Evolutionary conservation across 2,329 filamentous ascomycete species (phyloP), one percentile per base, ranked within the genome.

Genomic region (Boeremia lycopersici): DNA sequence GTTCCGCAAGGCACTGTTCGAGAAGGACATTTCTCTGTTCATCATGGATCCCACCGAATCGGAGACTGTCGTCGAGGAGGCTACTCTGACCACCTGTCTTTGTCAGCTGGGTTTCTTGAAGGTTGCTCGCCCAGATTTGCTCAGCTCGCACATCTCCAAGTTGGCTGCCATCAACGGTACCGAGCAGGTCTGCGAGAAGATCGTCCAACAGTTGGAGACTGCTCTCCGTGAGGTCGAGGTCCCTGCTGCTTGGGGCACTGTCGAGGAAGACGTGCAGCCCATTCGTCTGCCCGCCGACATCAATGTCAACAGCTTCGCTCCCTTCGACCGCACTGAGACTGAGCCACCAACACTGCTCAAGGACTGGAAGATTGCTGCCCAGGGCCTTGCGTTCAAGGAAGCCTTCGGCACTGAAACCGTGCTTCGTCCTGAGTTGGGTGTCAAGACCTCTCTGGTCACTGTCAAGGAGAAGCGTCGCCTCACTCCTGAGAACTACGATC

Each of bases 381-480:
- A 96, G 81, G 90, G 88, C 42, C 82, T 99, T 53, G 85, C 85
- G 4, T 99, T 99, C 84, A 96, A 96, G 81, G 95, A 99, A 77
- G 93, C 91, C 0, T 98, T 92, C 71, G 87, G 85, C 59, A 93
- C 91, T 23, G 80, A 85, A 69, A 81, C 81, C 60, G 79, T 80
- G 48, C 86, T 99, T 35, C 90, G 95, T 48, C 95, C 95, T 10
- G 95, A 99, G 69, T 81, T 96, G 49, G 79, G 89, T 9, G 86
- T 91, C 70, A 92, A 93, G 84, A 98, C 93, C 2, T 88, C 85
- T 68, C 90, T 91, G 36, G 89, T 97, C 48, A 89, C 87, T 49
- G 93, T 99, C 76, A 91, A 96, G 81, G 95, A 98, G 81, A 97
- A 96, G 79, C 90, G 95, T 59, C 87, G 95, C 61, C 84, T 99